phyloP scores from a whole-genome alignment of 2,329 filamentous ascomycete species.

The Periconia sp. region DNA sequence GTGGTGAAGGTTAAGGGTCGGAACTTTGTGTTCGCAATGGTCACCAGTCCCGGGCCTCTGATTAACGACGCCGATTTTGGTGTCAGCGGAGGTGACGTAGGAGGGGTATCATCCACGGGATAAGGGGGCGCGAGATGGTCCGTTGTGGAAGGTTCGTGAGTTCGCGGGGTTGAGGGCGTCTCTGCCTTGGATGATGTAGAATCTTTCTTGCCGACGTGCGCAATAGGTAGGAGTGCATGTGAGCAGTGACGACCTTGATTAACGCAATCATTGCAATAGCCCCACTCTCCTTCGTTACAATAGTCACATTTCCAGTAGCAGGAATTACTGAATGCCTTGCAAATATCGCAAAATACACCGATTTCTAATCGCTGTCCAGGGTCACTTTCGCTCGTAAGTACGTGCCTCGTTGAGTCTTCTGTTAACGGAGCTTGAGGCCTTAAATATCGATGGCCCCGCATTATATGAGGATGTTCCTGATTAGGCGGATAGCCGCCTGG shows the following conservation, averaged over 20 bases:
- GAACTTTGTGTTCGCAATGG: conserved; percentile 55
- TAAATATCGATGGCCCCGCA: conserved; percentile 55
- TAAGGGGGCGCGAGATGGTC: conserved; percentile 27
- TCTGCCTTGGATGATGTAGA: too few relatives aligned
- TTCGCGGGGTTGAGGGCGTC: conserved; percentile 12
- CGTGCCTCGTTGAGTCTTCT: conserved; percentile 25
- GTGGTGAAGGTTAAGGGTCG: conserved; percentile 74
- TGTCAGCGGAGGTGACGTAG: conserved; percentile 46
- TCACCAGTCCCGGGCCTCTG: conserved; percentile 39
- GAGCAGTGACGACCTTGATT: conserved; percentile 82
- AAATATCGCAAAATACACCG: conserved; percentile 84
- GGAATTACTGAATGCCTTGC: conserved; percentile 74
- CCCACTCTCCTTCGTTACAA: conserved; percentile 95
- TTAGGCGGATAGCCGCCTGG: conserved; percentile 48
- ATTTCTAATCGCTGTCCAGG: conserved; percentile 72
- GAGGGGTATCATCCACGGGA: conserved; percentile 30
- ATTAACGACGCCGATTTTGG: conserved; percentile 52
- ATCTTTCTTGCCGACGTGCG: conserved; percentile 60
- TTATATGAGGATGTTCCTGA: conserved; percentile 59
- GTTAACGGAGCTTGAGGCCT: conserved; percentile 31
- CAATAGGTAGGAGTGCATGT: conserved; percentile 79
- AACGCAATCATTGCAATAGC: conserved; percentile 87
- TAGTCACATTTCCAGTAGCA: conserved; percentile 89
- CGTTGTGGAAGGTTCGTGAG: conserved; percentile 23
- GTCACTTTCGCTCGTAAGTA: conserved; percentile 66